A percentile compares a stretch with the other conserved stretches of the same genome.
Evolutionary conservation across 371 early-diverging fungal genomes (phyloP).

Genomic region (Mortierella sp.): DNA sequence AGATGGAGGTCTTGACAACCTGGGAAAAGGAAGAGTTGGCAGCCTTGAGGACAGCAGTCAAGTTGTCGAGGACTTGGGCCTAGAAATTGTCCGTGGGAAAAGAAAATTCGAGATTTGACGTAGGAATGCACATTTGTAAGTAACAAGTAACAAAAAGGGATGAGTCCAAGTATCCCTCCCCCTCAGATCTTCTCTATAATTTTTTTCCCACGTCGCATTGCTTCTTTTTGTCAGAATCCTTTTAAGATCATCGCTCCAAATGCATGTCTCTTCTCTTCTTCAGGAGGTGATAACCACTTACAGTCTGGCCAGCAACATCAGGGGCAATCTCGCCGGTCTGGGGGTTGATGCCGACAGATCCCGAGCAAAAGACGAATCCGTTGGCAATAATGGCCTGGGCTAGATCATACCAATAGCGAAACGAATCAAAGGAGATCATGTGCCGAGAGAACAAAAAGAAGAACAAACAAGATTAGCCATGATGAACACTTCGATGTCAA

Average conservation of each 20-base stretch:
- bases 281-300: slow-evolving; percentile 20
- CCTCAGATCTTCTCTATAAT: not conserved
- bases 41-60: slow-evolving; percentile 80
- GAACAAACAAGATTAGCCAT: not conserved
- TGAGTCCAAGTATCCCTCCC: not conserved
- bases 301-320: slow-evolving; percentile 75
- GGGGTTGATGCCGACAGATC: slow-evolving; percentile 77
- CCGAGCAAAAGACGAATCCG: slow-evolving; percentile 86
- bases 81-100: slow-evolving; percentile 3
- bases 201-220: too few relatives aligned
- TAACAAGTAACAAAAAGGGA: not conserved
- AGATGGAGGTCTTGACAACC: slow-evolving; percentile 94
- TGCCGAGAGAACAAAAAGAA: not conserved
- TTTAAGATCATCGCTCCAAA: too few relatives aligned
- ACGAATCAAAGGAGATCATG: too few relatives aligned
- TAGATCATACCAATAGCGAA: slow-evolving; percentile 16
- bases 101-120: not conserved
- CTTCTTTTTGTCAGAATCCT: too few relatives aligned
- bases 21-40: slow-evolving; percentile 78
- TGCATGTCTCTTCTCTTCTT: not conserved
- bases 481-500: slow-evolving; percentile 4
- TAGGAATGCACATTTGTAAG: not conserved
- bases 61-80: slow-evolving; percentile 79
- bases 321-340: slow-evolving; percentile 65
- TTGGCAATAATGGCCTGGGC: slow-evolving; percentile 88